These are phyloP conservation scores for Leccinum pellstonianum DNA, from an alignment of 768 basidiomycete genomes.

Conservation along the genomic window DNA sequence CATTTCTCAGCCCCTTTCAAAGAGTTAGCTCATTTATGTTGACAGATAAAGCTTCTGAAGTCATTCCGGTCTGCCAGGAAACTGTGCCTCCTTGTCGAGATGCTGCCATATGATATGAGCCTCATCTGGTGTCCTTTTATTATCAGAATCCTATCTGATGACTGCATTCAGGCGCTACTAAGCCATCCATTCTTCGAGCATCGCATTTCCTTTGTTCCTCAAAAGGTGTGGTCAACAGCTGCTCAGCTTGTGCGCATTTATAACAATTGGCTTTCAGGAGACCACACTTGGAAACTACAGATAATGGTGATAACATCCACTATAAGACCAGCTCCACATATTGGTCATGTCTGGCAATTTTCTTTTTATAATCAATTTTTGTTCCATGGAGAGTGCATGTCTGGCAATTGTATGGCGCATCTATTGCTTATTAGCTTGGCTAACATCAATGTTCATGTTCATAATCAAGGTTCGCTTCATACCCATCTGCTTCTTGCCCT, in stretches of 20 bases:
- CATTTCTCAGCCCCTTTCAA: background rate
- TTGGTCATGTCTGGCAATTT: too few relatives aligned
- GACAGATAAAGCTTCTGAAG: background rate
- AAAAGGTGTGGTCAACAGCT: background rate
- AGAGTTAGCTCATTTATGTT: too few relatives aligned
- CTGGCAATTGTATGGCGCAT: too few relatives aligned
- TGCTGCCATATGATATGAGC: background rate
- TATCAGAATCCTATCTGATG: too few relatives aligned
- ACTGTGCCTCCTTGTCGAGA: background rate
- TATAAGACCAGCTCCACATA: too few relatives aligned
- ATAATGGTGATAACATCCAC: background rate
- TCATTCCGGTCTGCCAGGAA: background rate
- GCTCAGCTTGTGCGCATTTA: background rate
- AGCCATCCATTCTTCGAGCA: background rate
- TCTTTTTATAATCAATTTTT: too few relatives aligned
- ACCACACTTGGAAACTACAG: background rate
- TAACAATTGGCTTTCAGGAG: background rate
- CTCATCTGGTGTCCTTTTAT: background rate
- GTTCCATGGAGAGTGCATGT: too few relatives aligned
- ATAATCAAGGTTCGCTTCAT: too few relatives aligned
- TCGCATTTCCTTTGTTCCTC: conserved; percentile 1
- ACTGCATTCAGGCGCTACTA: too few relatives aligned
- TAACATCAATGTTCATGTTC: too few relatives aligned
- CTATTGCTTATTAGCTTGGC: too few relatives aligned
- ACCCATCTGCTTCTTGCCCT: too few relatives aligned